Percentiles rank a stretch among this genome's conserved stretches.
Conservation (phyloP, 192 early-diverging fungal species). For the Entomortierella lignicola region DNA sequence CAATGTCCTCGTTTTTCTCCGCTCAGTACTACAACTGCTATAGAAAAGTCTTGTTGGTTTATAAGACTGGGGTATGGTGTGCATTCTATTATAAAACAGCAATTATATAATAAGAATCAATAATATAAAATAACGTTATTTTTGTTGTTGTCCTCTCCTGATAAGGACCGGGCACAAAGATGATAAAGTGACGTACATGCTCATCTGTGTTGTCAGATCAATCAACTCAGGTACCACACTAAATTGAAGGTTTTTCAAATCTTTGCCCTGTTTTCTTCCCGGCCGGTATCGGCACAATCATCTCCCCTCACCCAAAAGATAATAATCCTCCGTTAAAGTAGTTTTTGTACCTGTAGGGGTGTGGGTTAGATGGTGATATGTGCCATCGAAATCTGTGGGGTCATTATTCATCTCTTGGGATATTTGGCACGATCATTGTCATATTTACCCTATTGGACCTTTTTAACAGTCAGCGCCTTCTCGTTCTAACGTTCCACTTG, state of each 20-base stretch:
- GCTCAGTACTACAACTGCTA: neutral
- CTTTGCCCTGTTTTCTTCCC: neutral
- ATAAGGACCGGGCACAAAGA: constrained; percentile 26
- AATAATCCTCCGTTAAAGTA: too few species aligned
- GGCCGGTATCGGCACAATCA: constrained; percentile 6
- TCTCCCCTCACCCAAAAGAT: too few species aligned
- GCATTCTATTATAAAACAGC: too few species aligned
- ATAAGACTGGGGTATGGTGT: too few species aligned
- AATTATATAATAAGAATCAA: neutral
- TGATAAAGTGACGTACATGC: neutral
- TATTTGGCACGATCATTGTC: neutral
- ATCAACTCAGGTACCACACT: neutral
- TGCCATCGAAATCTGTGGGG: too few species aligned
- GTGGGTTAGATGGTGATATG: too few species aligned
- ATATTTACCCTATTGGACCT: too few species aligned
- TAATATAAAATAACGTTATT: neutral
- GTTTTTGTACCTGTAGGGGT: too few species aligned
- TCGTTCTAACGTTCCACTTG: too few species aligned
- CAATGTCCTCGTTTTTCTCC: neutral
- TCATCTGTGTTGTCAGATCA: too few species aligned
- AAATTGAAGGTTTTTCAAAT: too few species aligned
- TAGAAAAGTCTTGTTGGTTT: neutral
- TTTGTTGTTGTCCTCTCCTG: constrained; percentile 21
- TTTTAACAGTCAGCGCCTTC: too few species aligned
- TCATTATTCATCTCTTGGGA: neutral